These are phyloP conservation scores for Aspergillus calidoustus DNA, from an alignment of 2,329 filamentous ascomycete species.

Conservation along the genomic window DNA sequence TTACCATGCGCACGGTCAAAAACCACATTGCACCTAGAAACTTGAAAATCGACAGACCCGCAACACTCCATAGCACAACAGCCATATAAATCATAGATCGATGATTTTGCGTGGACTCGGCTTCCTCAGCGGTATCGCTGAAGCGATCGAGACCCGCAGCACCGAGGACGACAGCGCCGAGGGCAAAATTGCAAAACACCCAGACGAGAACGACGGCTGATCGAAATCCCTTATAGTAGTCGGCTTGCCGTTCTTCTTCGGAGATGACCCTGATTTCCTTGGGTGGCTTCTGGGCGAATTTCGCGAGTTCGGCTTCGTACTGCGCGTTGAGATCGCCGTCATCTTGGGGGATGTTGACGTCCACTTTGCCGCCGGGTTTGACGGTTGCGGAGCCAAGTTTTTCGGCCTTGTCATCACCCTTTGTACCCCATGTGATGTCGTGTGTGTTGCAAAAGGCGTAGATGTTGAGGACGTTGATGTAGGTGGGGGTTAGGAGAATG, in stretches of 20 bases:
- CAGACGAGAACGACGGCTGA: slow-evolving; percentile 89
- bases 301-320: slow-evolving; percentile 81
- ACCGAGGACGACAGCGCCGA: slow-evolving; percentile 84
- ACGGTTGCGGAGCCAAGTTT: slow-evolving; percentile 86
- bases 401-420: slow-evolving; percentile 94
- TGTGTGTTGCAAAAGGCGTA: slow-evolving; percentile 99
- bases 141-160: slow-evolving; percentile 79
- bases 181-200: slow-evolving; percentile 95
- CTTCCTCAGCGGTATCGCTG: slow-evolving; percentile 48
- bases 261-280: slow-evolving; percentile 61
- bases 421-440: slow-evolving; percentile 97
- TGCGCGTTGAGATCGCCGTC: slow-evolving; percentile 94
- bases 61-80: slow-evolving; percentile 87
- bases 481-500: slow-evolving; percentile 90
- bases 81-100: slow-evolving; percentile 82
- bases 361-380: slow-evolving; percentile 93
- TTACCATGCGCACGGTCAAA: slow-evolving; percentile 84
- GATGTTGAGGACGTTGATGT: slow-evolving; percentile 98
- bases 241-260: slow-evolving; percentile 82
- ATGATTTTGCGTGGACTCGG: slow-evolving; percentile 51
- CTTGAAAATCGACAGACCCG: slow-evolving; percentile 79
- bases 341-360: slow-evolving; percentile 82
- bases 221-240: slow-evolving; percentile 97
- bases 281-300: slow-evolving; percentile 75
- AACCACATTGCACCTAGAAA: slow-evolving; percentile 92